Conservation (phyloP, 2,329 filamentous ascomycete genomes). For the Hyphodiscus sp. region DNA sequence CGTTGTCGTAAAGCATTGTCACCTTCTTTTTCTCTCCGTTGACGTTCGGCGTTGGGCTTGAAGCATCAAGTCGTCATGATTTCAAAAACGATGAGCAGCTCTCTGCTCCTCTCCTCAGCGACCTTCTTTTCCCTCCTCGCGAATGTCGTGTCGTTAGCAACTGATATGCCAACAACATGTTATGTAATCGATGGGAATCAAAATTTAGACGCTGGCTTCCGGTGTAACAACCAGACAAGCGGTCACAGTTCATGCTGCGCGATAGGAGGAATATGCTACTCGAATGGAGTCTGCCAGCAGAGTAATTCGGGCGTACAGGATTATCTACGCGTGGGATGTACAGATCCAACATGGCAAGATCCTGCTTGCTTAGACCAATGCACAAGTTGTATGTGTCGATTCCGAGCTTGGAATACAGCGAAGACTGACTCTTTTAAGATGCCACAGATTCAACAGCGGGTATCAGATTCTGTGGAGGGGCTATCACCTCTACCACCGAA, state of each 20-base stretch:
- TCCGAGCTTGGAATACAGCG: background rate
- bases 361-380: constrained; percentile 19
- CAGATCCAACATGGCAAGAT: constrained; percentile 20
- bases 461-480: constrained; percentile 16
- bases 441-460: constrained; percentile 15
- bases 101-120: background rate
- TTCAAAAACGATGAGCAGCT: background rate
- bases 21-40: no score
- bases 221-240: constrained; percentile 20
- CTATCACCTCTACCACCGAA: constrained; percentile 16
- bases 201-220: constrained; percentile 8
- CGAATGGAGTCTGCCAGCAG: constrained; percentile 20
- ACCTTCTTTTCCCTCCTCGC: background rate
- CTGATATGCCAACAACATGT: constrained; percentile 9
- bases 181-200: constrained; percentile 17
- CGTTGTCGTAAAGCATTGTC: no score
- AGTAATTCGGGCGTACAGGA: constrained; percentile 14
- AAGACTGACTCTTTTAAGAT: constrained; percentile 3
- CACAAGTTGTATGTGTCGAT: constrained; percentile 13
- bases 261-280: constrained; percentile 18
- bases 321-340: constrained; percentile 23
- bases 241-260: constrained; percentile 18
- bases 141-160: background rate
- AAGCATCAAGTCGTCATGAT: background rate
- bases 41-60: no score